Evolutionary conservation across 345 rosid species (phyloP).

Genomic region (Boechera stricta): DNA sequence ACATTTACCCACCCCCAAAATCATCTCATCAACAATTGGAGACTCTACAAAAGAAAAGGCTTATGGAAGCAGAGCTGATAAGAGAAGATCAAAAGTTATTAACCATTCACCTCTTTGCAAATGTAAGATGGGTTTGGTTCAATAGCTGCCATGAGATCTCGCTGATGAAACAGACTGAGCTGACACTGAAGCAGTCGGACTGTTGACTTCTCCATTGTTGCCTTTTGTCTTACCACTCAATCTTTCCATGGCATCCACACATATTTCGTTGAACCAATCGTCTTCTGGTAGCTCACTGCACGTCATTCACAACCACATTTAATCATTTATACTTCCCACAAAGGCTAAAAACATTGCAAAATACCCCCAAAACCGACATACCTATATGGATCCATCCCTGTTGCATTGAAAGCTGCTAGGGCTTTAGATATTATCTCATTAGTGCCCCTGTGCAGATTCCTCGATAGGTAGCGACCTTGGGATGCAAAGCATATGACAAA

Average conservation of each 20-base stretch:
- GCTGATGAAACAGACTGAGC: constrained; percentile 96
- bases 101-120: constrained; percentile 28
- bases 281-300: constrained; percentile 87
- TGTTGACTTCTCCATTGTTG: constrained; percentile 74
- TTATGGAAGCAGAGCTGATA: constrained; percentile 13
- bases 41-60: constrained; percentile 33
- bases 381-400: constrained; percentile 96
- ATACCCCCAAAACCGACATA: constrained; percentile 36
- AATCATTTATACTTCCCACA: constrained; percentile 8
- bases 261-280: constrained; percentile 86
- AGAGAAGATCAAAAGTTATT: constrained; percentile 34
- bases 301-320: constrained; percentile 21
- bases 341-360: constrained; percentile 1
- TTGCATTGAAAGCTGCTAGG: constrained; percentile 77
- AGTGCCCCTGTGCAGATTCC: constrained; percentile 86
- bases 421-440: constrained; percentile 90
- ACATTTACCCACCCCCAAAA: constrained; percentile 28
- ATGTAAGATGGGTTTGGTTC: constrained; percentile 34
- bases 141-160: constrained; percentile 85
- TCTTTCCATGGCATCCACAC: constrained; percentile 82
- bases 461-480: constrained; percentile 94
- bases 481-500: constrained; percentile 92
- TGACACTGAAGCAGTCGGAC: constrained; percentile 98
- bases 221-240: constrained; percentile 85
- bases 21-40: constrained; percentile 36